phyloP scores from a whole-genome alignment of 1,284 basidiomycete species.

The Meripilus lineatus region DNA sequence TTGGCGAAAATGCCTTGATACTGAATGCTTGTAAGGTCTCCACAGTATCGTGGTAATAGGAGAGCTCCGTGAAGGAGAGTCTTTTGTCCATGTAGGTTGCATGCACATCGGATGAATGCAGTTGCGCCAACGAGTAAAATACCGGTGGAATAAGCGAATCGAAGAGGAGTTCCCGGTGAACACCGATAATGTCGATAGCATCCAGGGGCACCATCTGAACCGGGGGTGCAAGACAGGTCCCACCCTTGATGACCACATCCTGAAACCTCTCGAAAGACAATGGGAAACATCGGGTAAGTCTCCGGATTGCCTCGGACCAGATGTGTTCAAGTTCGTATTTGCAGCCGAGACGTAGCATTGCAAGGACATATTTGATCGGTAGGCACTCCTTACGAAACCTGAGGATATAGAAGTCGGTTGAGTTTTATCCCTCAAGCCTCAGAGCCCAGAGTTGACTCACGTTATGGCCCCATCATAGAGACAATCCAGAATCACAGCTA shows the following conservation, averaged over 20 bases:
- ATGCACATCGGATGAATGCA: too few relatives aligned
- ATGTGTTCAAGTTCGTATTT: neutral
- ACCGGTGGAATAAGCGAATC: neutral
- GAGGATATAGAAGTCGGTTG: neutral
- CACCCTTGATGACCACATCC: neutral
- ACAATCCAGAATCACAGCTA: neutral
- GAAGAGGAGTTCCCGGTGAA: neutral
- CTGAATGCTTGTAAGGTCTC: too few relatives aligned
- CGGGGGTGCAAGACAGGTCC: neutral
- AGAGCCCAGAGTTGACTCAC: neutral
- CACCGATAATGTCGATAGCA: neutral
- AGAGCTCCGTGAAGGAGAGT: too few relatives aligned
- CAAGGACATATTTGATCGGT: neutral
- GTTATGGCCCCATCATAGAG: neutral
- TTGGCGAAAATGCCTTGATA: too few relatives aligned
- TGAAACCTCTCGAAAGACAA: neutral
- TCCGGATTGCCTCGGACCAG: neutral
- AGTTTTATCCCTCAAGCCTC: neutral
- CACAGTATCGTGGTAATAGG: too few relatives aligned
- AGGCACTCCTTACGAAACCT: neutral
- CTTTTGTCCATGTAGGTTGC: too few relatives aligned
- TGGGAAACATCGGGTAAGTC: neutral
- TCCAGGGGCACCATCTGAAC: neutral
- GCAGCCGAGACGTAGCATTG: constrained; percentile 1
- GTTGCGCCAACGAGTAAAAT: too few relatives aligned